These are phyloP conservation scores for Cerrena zonata DNA, from an alignment of 1,284 basidiomycete species.

Conservation along the genomic window DNA sequence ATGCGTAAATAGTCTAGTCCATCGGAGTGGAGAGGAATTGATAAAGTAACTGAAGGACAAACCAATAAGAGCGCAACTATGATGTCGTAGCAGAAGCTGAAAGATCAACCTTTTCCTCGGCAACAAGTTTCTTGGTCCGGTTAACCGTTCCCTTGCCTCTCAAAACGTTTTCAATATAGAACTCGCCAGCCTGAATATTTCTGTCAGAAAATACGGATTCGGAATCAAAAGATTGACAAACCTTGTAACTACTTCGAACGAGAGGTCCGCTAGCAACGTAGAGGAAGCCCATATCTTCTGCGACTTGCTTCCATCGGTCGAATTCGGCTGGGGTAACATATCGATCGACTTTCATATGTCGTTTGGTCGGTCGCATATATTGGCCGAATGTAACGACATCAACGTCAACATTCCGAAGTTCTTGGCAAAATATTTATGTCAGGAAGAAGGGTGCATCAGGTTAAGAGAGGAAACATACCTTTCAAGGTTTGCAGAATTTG, in stretches of 20 bases:
- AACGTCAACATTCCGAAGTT: conserved; percentile 81
- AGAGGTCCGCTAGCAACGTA: conserved; percentile 97
- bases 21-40: no score
- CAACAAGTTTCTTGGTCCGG: conserved; percentile 32
- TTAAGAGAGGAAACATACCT: conserved; percentile 44
- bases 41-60: no score
- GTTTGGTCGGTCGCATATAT: conserved; percentile 99
- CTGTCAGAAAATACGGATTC: not conserved
- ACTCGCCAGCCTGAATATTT: conserved; percentile 84
- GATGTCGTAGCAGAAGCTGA: conserved; percentile 7
- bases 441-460: not conserved
- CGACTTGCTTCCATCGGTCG: conserved; percentile 82
- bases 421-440: conserved; percentile 35
- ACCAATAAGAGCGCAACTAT: not conserved
- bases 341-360: conserved; percentile 97
- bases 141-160: conserved; percentile 50
- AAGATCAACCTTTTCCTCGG: conserved; percentile 14
- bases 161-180: conserved; percentile 86
- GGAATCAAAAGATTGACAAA: no score
- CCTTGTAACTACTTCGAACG: conserved; percentile 96
- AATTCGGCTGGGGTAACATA: conserved; percentile 95
- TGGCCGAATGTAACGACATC: conserved; percentile 99
- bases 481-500: conserved; percentile 81
- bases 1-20: no score
- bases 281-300: conserved; percentile 91